Conservation (phyloP, 2,329 filamentous ascomycete genomes). For the Penicillium sp. region DNA sequence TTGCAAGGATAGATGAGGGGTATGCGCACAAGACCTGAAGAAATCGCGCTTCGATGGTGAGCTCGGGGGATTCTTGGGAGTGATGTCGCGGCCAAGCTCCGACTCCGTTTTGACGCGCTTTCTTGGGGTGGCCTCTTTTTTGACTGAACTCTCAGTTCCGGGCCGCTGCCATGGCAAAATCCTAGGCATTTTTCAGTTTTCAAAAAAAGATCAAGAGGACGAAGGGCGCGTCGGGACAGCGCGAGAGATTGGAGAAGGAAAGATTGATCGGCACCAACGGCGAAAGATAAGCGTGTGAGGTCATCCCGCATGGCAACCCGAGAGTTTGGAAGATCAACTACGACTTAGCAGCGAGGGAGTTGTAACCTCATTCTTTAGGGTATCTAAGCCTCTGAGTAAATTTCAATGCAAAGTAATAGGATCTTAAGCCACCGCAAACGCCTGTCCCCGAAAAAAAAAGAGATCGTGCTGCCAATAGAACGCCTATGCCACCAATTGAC, state of each 20-base stretch:
- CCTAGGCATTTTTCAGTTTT: slow-evolving; percentile 21
- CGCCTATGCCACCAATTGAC: slow-evolving; percentile 14
- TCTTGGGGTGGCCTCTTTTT: slow-evolving; percentile 22
- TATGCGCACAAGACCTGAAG: slow-evolving; percentile 35
- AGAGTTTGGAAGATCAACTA: neutral
- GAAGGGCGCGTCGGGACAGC: neutral
- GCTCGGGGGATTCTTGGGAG: slow-evolving; percentile 13
- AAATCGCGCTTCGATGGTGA: slow-evolving; percentile 27
- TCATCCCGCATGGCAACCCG: slow-evolving; percentile 10
- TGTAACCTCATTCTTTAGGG: slow-evolving; percentile 15
- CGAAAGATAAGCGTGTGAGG: slow-evolving; percentile 23
- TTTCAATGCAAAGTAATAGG: slow-evolving; percentile 11
- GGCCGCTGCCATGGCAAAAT: slow-evolving; percentile 27
- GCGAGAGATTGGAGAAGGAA: neutral
- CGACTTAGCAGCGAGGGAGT: neutral
- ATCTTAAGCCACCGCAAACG: slow-evolving; percentile 5
- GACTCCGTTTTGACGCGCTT: slow-evolving; percentile 24
- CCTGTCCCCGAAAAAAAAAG: slow-evolving; percentile 7
- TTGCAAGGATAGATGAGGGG: neutral
- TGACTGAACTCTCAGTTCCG: slow-evolving; percentile 9
- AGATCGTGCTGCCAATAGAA: slow-evolving; percentile 12
- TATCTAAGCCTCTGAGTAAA: slow-evolving; percentile 19
- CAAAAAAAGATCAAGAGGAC: neutral
- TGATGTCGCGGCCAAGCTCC: slow-evolving; percentile 13
- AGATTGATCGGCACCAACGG: slow-evolving; percentile 11